Conservation (phyloP, 495 filamentous ascomycete genomes). For the Neurospora sp. region DNA sequence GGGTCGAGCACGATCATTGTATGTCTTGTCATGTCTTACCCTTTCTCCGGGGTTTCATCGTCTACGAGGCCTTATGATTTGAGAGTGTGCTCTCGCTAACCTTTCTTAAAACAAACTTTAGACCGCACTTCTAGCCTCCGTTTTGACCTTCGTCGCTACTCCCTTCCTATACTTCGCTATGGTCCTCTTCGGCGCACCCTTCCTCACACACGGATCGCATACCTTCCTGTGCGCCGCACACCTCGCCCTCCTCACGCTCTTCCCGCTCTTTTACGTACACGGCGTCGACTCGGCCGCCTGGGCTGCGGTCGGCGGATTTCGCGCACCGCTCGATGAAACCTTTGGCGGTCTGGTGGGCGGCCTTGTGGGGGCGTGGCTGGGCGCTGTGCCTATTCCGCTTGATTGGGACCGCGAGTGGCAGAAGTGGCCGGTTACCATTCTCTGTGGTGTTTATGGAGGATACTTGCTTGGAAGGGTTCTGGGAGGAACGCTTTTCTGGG, state of each 20-base stretch:
- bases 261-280: slow-evolving; percentile 71
- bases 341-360: slow-evolving; percentile 57
- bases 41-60: not conserved
- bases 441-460: slow-evolving; percentile 32
- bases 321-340: slow-evolving; percentile 53
- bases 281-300: slow-evolving; percentile 67
- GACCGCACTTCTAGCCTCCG: slow-evolving; percentile 51
- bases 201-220: slow-evolving; percentile 70
- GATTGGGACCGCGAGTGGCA: slow-evolving; percentile 97
- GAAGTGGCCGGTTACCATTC: slow-evolving; percentile 88
- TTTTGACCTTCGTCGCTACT: slow-evolving; percentile 47
- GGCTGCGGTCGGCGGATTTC: slow-evolving; percentile 53
- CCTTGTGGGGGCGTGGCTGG: slow-evolving; percentile 61
- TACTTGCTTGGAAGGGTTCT: slow-evolving; percentile 27
- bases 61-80: not conserved
- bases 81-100: not conserved
- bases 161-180: slow-evolving; percentile 54
- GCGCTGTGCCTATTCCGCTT: slow-evolving; percentile 84
- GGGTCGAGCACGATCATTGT: slow-evolving; percentile 27
- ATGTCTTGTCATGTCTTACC: slow-evolving; percentile 11
- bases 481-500: slow-evolving; percentile 29
- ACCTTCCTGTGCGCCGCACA: slow-evolving; percentile 74
- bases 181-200: slow-evolving; percentile 82
- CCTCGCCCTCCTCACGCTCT: slow-evolving; percentile 62
- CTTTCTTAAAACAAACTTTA: slow-evolving; percentile 20